Conservation (phyloP, 148 eudicot genomes). For the Chenopodium formosanum region DNA sequence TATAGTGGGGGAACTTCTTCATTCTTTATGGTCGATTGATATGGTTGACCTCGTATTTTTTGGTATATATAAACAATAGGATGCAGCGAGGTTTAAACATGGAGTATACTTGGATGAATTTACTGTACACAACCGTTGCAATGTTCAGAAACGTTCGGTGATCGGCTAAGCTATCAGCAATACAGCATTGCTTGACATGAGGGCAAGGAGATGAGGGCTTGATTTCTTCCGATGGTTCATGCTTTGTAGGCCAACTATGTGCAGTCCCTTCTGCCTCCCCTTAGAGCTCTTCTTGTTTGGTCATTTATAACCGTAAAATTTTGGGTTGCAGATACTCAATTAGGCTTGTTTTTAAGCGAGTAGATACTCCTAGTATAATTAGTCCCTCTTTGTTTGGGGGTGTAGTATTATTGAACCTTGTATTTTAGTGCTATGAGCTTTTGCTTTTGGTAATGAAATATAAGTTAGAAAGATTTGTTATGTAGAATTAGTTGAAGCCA, state of each 20-base stretch:
- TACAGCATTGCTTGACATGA: constrained; percentile 14
- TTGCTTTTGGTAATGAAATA: constrained; percentile 10
- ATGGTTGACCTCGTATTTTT: constrained; percentile 29
- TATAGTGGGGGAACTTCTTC: constrained; percentile 25
- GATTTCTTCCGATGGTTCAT: constrained; percentile 16
- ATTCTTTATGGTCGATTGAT: constrained; percentile 36
- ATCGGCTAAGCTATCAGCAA: constrained; percentile 10
- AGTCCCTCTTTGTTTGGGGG: not conserved
- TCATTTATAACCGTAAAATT: not conserved
- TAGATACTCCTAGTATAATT: not conserved
- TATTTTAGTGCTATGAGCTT: constrained; percentile 14
- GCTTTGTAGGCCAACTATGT: constrained; percentile 17
- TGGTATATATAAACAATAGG: constrained; percentile 23
- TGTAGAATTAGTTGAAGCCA: not conserved
- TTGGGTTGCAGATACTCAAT: constrained; percentile 18
- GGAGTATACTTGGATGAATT: not conserved
- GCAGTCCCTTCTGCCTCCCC: not conserved
- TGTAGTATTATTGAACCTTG: constrained; percentile 5
- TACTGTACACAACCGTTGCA: constrained; percentile 10
- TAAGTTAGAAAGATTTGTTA: not conserved
- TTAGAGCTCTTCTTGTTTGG: constrained; percentile 8
- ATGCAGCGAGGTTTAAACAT: constrained; percentile 11
- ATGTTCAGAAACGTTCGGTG: not conserved
- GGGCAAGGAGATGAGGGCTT: constrained; percentile 6
- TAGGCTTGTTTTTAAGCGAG: not conserved